Evolutionary conservation across 2,329 filamentous ascomycete genomes (phyloP).

Genomic region (Clarireedia sp.): DNA sequence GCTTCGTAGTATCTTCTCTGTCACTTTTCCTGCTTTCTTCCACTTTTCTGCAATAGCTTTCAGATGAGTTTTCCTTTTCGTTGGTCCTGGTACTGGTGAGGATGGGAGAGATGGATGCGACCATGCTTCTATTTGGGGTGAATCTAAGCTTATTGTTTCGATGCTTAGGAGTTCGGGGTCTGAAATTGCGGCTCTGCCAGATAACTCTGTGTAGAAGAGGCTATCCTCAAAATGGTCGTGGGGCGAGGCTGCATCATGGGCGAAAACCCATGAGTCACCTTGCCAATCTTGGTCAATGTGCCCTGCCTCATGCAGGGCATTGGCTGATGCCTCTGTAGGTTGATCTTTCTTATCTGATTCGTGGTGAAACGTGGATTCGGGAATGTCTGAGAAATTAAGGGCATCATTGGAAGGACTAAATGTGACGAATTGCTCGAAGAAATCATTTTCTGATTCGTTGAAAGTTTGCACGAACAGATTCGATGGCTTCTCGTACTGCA

Average conservation of each 20-base stretch:
- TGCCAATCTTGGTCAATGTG: constrained; percentile 11
- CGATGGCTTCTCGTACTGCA: constrained; percentile 40
- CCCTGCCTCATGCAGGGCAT: constrained; percentile 15
- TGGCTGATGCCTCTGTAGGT: constrained; percentile 14
- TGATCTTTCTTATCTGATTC: constrained; percentile 36
- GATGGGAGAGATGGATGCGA: constrained; percentile 19
- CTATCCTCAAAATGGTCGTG: constrained; percentile 8
- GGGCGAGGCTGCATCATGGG: constrained; percentile 16
- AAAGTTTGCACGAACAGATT: constrained; percentile 40
- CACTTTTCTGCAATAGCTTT: constrained; percentile 40
- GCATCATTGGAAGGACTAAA: constrained; percentile 44
- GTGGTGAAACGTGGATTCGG: constrained; percentile 41
- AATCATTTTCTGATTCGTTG: constrained; percentile 48
- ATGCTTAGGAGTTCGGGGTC: constrained; percentile 28
- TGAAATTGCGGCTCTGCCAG: constrained; percentile 27
- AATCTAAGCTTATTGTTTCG: constrained; percentile 24
- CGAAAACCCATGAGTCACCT: constrained; percentile 14
- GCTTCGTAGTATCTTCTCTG: constrained; percentile 30
- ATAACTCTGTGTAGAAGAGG: constrained; percentile 22
- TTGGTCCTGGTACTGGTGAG: constrained; percentile 17
- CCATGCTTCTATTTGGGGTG: constrained; percentile 17
- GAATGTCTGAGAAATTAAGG: constrained; percentile 24
- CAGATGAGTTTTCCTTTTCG: constrained; percentile 20
- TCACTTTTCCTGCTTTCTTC: constrained; percentile 30
- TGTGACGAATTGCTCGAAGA: constrained; percentile 57